A percentile compares a stretch with the other conserved stretches of the same genome.
phyloP scores from a whole-genome alignment of 2,329 filamentous ascomycete genomes.

The Colletotrichum sp. region DNA sequence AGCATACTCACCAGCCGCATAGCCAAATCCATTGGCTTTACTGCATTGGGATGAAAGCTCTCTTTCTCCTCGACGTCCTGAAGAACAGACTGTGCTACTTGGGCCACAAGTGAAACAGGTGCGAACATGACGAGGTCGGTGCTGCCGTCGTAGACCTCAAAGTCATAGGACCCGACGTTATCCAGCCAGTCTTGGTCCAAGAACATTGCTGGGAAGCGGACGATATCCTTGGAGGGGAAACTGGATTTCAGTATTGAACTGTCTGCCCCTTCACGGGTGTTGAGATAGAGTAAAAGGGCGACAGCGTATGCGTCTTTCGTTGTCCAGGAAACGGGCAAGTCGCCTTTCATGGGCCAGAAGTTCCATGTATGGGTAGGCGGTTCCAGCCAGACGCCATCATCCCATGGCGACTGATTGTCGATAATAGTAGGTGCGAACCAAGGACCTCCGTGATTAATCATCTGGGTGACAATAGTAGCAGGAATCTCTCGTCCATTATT shows the following conservation, averaged over 20 bases:
- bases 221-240: background rate
- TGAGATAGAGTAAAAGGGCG: background rate
- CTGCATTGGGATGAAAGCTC: background rate
- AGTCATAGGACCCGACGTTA: background rate
- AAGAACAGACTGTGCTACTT: background rate
- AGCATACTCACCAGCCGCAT: background rate
- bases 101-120: background rate
- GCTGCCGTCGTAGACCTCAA: background rate
- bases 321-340: conserved; percentile 15
- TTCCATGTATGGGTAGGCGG: too few species aligned
- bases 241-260: background rate
- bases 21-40: background rate
- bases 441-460: background rate
- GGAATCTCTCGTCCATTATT: background rate
- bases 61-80: background rate
- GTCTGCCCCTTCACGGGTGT: background rate
- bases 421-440: background rate
- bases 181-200: conserved; percentile 3
- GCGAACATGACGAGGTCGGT: background rate
- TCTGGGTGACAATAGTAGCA: background rate
- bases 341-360: background rate
- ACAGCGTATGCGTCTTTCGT: background rate
- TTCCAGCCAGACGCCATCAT: background rate
- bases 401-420: background rate
- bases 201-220: background rate